phyloP scores from a whole-genome alignment of 176 grass and related monocot genomes.

The Avena eriantha region DNA sequence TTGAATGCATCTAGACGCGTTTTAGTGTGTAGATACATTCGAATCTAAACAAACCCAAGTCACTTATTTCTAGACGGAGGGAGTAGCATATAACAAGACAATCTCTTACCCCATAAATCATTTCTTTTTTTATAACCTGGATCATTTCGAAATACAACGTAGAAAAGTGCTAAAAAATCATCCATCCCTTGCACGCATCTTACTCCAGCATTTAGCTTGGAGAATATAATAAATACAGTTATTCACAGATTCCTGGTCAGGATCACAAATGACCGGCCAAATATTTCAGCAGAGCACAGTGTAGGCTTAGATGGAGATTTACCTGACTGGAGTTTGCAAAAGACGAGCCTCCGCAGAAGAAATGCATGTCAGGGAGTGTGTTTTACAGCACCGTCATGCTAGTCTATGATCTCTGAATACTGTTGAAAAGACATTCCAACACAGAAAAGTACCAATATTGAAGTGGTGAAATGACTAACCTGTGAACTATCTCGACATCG shows the following conservation, averaged over 20 bases:
- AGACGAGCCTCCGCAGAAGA: slow-evolving; percentile 68
- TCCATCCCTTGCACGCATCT: slow-evolving; percentile 94
- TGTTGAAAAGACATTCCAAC: slow-evolving; percentile 10
- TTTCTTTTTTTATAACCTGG: slow-evolving; percentile 65
- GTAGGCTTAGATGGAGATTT: slow-evolving; percentile 40
- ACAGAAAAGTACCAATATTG: slow-evolving; percentile 6
- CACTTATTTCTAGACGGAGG: too few relatives aligned
- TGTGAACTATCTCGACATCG: too few relatives aligned
- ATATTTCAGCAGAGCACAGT: slow-evolving; percentile 34
- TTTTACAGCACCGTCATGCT: slow-evolving; percentile 87
- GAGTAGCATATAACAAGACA: slow-evolving; percentile 20
- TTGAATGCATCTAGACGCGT: too few relatives aligned
- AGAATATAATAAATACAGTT: slow-evolving; percentile 64
- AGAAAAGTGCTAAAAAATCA: slow-evolving; percentile 71
- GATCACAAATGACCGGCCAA: slow-evolving; percentile 40
- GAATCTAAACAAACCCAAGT: too few relatives aligned
- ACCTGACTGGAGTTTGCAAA: slow-evolving; percentile 31
- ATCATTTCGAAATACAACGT: slow-evolving; percentile 73
- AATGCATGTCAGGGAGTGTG: slow-evolving; percentile 80
- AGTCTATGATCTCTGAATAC: slow-evolving; percentile 74
- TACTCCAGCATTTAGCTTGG: slow-evolving; percentile 81
- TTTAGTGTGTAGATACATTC: too few relatives aligned
- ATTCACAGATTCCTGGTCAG: slow-evolving; percentile 57
- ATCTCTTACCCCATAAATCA: slow-evolving; percentile 69
- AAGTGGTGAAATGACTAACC: neutral